These are phyloP conservation scores for Phaffomyces thermotolerans DNA, from an alignment of 805 yeast species.

Conservation along the genomic window DNA sequence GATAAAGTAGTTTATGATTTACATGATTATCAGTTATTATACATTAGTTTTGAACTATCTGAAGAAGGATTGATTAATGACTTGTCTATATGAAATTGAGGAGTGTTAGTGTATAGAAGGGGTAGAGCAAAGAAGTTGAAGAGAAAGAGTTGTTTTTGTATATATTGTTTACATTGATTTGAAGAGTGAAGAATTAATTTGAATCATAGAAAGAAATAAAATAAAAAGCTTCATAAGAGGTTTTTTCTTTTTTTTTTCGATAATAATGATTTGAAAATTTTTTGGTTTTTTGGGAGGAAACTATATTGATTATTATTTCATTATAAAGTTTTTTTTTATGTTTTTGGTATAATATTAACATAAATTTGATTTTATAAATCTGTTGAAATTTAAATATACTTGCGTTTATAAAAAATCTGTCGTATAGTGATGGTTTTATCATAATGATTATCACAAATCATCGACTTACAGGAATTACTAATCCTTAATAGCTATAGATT, in stretches of 20 bases:
- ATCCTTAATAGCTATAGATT: too few relatives aligned
- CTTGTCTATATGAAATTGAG: slow-evolving; percentile 1
- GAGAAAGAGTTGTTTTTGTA: neutral
- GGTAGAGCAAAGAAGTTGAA: too few relatives aligned
- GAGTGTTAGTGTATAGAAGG: too few relatives aligned
- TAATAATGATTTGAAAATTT: slow-evolving; percentile 8
- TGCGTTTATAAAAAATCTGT: neutral
- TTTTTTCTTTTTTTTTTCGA: slow-evolving; percentile 16
- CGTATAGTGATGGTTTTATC: too few relatives aligned
- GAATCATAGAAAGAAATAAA: slow-evolving; percentile 11
- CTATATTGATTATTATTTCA: slow-evolving; percentile 9
- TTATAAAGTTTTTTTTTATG: slow-evolving; percentile 16
- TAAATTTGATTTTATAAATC: slow-evolving; percentile 1
- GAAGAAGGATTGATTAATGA: slow-evolving; percentile 17
- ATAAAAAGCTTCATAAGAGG: slow-evolving; percentile 7
- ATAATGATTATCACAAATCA: too few relatives aligned
- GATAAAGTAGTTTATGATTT: slow-evolving; percentile 72
- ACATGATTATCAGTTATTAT: slow-evolving; percentile 65
- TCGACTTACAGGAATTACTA: too few relatives aligned
- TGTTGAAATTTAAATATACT: too few relatives aligned
- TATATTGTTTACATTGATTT: neutral
- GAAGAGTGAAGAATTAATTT: slow-evolving; percentile 1
- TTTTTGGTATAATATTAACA: slow-evolving; percentile 5
- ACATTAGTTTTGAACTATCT: slow-evolving; percentile 51
- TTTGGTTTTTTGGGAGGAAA: neutral